Base-by-base conservation (phyloP, 2,329 filamentous ascomycete genomes). In the Westerdykella ornata region DNA sequence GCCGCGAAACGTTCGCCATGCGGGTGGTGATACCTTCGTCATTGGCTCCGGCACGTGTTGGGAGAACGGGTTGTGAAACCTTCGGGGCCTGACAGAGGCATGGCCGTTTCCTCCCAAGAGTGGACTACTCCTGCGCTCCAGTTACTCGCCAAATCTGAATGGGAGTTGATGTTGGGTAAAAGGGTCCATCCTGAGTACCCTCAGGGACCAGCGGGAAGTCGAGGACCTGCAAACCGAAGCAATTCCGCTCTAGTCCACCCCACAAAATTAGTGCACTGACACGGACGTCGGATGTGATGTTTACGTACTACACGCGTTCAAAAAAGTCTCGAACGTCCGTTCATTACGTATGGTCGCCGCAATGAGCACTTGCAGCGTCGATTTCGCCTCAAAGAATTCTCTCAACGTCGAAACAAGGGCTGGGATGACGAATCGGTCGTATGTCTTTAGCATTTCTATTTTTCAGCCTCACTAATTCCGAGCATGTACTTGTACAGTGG, bases 261-360 rank as follows among this genome's bases (percentile, higher is more conserved):
- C 60, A 65, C 58, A 64, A 54, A 59, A 52, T 65, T 51, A 66
- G 60, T 15, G 16, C n/a, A 33, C 30, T 48, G 42, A 51, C 47
- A 51, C 46, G 39, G 34, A 51, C 52, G 45, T 46, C 43, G 34
- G 39, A 32, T 20, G 45, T 12, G 43, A 53, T 14, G 49, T 76
- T 46, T 57, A 71, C 59, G 64, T 64, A 66, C 72, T 65, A 62
- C 83, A 85, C 37, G 71, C 73, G 17, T 72, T 67, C 46, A 79
- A 55, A 59, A 89, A 88, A 5, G 69, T 69, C 46, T 77, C 71
- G 54, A 85, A 85, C 0, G 85, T 89, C 44, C 77, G 70, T 44
- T 74, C 70, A 52, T 88, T 88, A 46, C 86, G 73, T 48, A 88
- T 76, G 0, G 84, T 82, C 14, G 81, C 81, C 3, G 84, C 76